Evolutionary conservation across 768 basidiomycete species (phyloP), one percentile per base, ranked within the genome.

Genomic region (Naganishia antarctica): DNA sequence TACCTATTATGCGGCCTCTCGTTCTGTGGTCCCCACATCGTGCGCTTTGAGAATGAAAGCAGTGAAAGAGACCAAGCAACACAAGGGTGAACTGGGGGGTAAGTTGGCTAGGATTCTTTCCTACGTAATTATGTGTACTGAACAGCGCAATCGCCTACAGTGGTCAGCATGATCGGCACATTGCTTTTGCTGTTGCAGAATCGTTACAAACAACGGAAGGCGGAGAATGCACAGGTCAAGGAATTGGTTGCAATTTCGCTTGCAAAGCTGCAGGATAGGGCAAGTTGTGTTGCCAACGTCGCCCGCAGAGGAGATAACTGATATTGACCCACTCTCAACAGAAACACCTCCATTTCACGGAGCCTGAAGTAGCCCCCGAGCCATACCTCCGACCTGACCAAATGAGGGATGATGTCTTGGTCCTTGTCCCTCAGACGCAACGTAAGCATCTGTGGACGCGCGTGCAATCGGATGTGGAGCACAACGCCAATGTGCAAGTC

Each of bases 11-110:
- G 53, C 78, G 3, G 72, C 77, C n/a, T 47, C 70, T 11, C 66
- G 74, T 2, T 74, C 77, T 16, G 78, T 78, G 29, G 70, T 80
- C 64, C 74, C 78, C 6, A 57, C 79, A 4, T 64, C 68, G 1
- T 81, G 80, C 67, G 53, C 53, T 3, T 66, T 74, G 49, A 71
- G 73, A 68, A 4, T 23, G 21, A 31, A 31, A 8, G 26, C 28
- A 28, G 21, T 21, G 2, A 48, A 48, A 29, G 44, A 31, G 34
- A 28, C 59, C 12, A 62, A 49, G 12, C 66, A 73, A 40, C 76
- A 77, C 76, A 78, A 76, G 65, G 68, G 66, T 8, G 65, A 72
- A 41, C 66, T 80, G 1, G 61, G 66, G 1, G 64, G 79, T 77
- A 29, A 70, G 78, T n/a, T n/a, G n/a, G n/a, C n/a, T n/a, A n/a